Evolutionary conservation across 1,284 basidiomycete genomes (phyloP), one percentile per base, ranked within the genome.

Genomic region (Apiotrichum mycotoxinovorans): DNA sequence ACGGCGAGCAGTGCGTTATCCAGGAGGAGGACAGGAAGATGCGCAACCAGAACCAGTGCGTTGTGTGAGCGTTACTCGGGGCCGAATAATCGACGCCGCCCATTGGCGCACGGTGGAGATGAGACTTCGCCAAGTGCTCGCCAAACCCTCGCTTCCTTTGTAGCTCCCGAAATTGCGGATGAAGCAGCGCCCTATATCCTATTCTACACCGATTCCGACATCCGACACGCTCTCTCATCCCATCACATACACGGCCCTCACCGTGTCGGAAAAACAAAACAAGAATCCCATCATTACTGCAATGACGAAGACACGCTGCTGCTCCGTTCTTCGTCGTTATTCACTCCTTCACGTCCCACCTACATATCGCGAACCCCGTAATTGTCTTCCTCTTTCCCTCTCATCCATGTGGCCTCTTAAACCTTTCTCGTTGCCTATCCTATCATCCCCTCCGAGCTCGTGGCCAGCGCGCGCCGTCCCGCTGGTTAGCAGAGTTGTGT

Each of bases 1-100:
- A 48, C 1, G 42, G 34, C 48, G 49, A 51, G 34, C 26, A 37
- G 41, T 56, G 54, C 26, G 33, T 42, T 33, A 22, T 54, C 26
- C 22, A 41, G 30, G 18, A 27, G 52, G 23, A 27, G 33, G 27
- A 41, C 23, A 27, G 18, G 20, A 33, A 20, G 37, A 40, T 22
- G 50, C n/a, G n/a, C n/a, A 23, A 26, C 40, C 41, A 15, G 10
- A 37, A 23, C 26, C 26, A 30, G 38, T 25, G 34, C 23, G 18
- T 15, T 26, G 49, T 8, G 17, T 30, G 27, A 52, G 40, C 22
- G 8, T 4, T 38, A 18, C 15, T n/a, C 17, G 33, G 33, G 30
- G 30, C 26, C 45, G 30, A 22, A 9, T 17, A 34, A 23, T 14
- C 46, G 12, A 18, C 37, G 17, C 37, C 17, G 15, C 18, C 37